Conservation (phyloP, 2,329 filamentous ascomycete genomes). For the Keithomyces neogunnii region DNA sequence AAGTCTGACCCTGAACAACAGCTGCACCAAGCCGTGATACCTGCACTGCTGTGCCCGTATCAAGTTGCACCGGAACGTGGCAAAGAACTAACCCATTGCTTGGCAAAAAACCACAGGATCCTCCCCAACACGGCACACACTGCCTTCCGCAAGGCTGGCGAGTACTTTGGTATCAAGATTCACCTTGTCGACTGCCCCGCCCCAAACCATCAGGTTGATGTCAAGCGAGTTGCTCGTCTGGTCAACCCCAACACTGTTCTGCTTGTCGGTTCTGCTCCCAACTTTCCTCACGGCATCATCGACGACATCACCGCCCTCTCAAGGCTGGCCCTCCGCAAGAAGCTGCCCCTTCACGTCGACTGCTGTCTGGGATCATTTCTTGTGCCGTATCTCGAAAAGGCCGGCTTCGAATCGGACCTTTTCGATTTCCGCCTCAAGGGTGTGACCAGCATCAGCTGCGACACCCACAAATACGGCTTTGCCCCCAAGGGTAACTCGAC, state of each 20-base stretch:
- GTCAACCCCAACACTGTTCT: constrained; percentile 92
- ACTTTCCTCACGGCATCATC: constrained; percentile 97
- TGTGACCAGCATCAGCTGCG: constrained; percentile 90
- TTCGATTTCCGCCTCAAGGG: constrained; percentile 94
- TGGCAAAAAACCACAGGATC: constrained; percentile 49
- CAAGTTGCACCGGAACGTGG: not conserved
- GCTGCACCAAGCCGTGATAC: not conserved
- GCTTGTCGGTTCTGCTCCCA: constrained; percentile 89
- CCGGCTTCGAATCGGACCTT: constrained; percentile 80
- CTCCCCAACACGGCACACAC: constrained; percentile 91
- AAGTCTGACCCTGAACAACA: constrained; percentile 21
- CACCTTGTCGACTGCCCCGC: constrained; percentile 83
- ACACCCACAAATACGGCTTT: constrained; percentile 99
- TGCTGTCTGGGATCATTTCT: constrained; percentile 96
- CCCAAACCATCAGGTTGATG: constrained; percentile 75
- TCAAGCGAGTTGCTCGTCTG: constrained; percentile 68
- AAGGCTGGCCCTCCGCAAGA: constrained; percentile 68
- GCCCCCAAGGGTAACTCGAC: constrained; percentile 96
- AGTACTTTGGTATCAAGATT: constrained; percentile 95
- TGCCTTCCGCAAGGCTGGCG: constrained; percentile 88
- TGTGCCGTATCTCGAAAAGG: constrained; percentile 81
- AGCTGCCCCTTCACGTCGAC: constrained; percentile 87
- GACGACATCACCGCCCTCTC: constrained; percentile 87
- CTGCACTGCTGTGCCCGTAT: not conserved
- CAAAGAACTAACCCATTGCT: not conserved